Evolutionary conservation across 495 filamentous ascomycete species (phyloP).

Genomic region (Hypomontagnella monticulosa): DNA sequence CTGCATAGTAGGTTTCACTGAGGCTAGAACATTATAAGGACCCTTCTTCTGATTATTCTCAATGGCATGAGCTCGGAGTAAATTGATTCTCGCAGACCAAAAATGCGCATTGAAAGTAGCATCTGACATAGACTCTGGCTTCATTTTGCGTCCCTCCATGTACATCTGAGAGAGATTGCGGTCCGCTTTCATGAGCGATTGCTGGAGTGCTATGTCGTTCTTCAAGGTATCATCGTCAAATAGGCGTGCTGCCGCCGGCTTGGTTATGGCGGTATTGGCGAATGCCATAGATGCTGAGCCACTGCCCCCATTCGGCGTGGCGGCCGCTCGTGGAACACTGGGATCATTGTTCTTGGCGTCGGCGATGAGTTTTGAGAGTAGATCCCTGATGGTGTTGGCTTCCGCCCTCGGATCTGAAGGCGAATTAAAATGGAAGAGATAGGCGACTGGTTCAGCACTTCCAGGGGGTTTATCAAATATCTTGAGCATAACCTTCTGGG

Average conservation of each 20-base stretch:
- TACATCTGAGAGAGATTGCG: slow-evolving; percentile 78
- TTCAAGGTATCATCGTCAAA: slow-evolving; percentile 82
- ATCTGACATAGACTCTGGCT: slow-evolving; percentile 80
- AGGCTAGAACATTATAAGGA: slow-evolving; percentile 90
- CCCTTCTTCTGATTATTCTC: slow-evolving; percentile 85
- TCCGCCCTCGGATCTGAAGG: slow-evolving; percentile 77
- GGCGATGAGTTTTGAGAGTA: slow-evolving; percentile 79
- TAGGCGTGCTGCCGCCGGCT: slow-evolving; percentile 62
- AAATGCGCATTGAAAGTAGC: slow-evolving; percentile 86
- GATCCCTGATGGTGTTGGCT: slow-evolving; percentile 83
- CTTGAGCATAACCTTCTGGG: slow-evolving; percentile 89
- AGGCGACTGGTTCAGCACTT: slow-evolving; percentile 67
- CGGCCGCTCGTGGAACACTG: slow-evolving; percentile 51
- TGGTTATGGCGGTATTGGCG: slow-evolving; percentile 57
- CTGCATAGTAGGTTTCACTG: slow-evolving; percentile 83
- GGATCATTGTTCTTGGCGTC: slow-evolving; percentile 68
- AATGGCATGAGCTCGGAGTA: slow-evolving; percentile 89
- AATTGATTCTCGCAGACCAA: slow-evolving; percentile 85
- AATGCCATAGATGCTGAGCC: slow-evolving; percentile 59
- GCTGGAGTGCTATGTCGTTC: slow-evolving; percentile 79
- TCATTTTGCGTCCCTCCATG: slow-evolving; percentile 77
- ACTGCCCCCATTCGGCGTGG: slow-evolving; percentile 56
- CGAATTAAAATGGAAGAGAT: slow-evolving; percentile 89
- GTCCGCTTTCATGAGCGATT: slow-evolving; percentile 82
- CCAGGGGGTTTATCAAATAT: slow-evolving; percentile 74